Percentiles rank a stretch among this genome's conserved stretches.
phyloP scores from a whole-genome alignment of 2,329 filamentous ascomycete species.

The Hymenoscyphus salicellus region DNA sequence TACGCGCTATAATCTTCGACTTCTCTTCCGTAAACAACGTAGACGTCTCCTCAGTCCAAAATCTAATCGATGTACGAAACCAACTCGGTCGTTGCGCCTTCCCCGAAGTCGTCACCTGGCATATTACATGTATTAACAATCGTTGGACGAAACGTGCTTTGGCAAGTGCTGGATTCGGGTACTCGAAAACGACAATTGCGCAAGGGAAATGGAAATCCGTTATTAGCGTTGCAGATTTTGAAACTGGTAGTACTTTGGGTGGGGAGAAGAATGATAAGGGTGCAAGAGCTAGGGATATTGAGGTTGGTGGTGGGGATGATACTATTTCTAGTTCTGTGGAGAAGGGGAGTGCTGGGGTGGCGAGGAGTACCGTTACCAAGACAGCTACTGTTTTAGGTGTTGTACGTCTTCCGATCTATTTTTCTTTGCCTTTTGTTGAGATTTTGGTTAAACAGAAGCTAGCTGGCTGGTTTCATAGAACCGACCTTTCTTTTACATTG shows the following conservation, averaged over 20 bases:
- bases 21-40: constrained; percentile 92
- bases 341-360: constrained; percentile 15
- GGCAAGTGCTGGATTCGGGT: constrained; percentile 83
- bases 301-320: constrained; percentile 32
- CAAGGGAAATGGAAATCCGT: constrained; percentile 72
- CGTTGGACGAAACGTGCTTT: constrained; percentile 92
- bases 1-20: constrained; percentile 89
- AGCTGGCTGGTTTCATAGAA: constrained; percentile 74
- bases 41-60: constrained; percentile 88
- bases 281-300: constrained; percentile 13
- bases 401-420: constrained; percentile 38
- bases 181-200: constrained; percentile 48
- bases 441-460: neutral
- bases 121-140: constrained; percentile 90
- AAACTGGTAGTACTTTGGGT: constrained; percentile 67
- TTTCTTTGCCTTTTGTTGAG: neutral
- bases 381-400: constrained; percentile 43
- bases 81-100: constrained; percentile 83
- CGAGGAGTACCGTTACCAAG: constrained; percentile 20
- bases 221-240: constrained; percentile 86
- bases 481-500: constrained; percentile 88
- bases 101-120: constrained; percentile 86
- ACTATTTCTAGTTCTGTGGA: constrained; percentile 21
- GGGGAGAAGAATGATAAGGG: constrained; percentile 60
- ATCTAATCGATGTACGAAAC: constrained; percentile 90